These are phyloP conservation scores for Pichia norvegensis DNA, from an alignment of 1,139 yeast genomes.

Conservation along the genomic window DNA sequence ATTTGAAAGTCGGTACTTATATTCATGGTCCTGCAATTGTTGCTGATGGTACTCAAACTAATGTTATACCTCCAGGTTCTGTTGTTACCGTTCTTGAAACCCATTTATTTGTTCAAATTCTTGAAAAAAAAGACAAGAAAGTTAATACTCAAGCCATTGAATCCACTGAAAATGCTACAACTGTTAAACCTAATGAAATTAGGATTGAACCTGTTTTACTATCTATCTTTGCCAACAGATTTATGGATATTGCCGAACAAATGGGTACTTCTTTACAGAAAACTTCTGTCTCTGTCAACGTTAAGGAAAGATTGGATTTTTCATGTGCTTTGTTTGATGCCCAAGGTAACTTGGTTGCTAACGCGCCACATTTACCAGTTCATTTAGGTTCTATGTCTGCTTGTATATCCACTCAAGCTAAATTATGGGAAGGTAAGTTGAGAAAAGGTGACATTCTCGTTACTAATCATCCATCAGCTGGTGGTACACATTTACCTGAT, in stretches of 20 bases:
- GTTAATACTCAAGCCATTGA: background rate
- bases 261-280: slow-evolving; percentile 59
- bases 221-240: slow-evolving; percentile 53
- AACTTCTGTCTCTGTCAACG: slow-evolving; percentile 53
- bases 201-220: slow-evolving; percentile 44
- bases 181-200: background rate
- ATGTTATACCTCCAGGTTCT: slow-evolving; percentile 66
- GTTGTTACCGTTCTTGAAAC: slow-evolving; percentile 54
- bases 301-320: slow-evolving; percentile 53
- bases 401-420: slow-evolving; percentile 47
- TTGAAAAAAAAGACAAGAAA: background rate
- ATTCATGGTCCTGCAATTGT: slow-evolving; percentile 75
- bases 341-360: slow-evolving; percentile 51
- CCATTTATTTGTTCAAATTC: slow-evolving; percentile 31
- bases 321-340: slow-evolving; percentile 55
- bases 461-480: slow-evolving; percentile 52
- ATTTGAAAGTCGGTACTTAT: slow-evolving; percentile 42
- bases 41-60: slow-evolving; percentile 82
- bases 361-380: slow-evolving; percentile 60
- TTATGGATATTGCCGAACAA: slow-evolving; percentile 60
- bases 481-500: slow-evolving; percentile 64
- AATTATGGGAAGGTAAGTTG: slow-evolving; percentile 44
- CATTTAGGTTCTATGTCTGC: slow-evolving; percentile 60
- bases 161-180: background rate
- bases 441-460: slow-evolving; percentile 51